Conservation (phyloP, 2,329 filamentous ascomycete genomes). For the Nigrospora oryzae region DNA sequence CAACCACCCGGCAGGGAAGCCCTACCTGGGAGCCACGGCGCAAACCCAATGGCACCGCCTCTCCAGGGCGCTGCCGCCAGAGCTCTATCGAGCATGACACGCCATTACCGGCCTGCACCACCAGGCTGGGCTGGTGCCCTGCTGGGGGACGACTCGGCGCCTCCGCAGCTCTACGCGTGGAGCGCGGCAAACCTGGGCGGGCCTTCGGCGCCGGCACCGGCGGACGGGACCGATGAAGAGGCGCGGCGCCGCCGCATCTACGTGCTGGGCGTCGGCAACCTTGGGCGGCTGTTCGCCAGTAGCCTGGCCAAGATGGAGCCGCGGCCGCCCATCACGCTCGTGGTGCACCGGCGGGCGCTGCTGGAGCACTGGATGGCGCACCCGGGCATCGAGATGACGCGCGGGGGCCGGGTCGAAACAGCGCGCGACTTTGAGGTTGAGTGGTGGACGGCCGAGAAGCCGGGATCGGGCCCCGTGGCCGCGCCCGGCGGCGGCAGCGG, state of each 20-base stretch:
- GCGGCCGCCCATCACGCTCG: constrained; percentile 67
- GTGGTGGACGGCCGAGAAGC: constrained; percentile 41
- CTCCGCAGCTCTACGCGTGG: constrained; percentile 20
- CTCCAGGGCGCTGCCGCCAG: too few relatives aligned
- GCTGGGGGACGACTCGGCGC: constrained; percentile 8
- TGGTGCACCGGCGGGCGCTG: constrained; percentile 57
- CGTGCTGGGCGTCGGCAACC: constrained; percentile 71
- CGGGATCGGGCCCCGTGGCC: constrained; percentile 23
- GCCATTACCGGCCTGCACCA: too few relatives aligned
- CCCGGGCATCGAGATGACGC: constrained; percentile 36
- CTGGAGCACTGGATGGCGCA: constrained; percentile 36
- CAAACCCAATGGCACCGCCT: too few relatives aligned
- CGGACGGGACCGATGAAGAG: background rate
- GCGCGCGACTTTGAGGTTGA: constrained; percentile 38
- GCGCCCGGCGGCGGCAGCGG: constrained; percentile 29
- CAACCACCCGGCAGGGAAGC: too few relatives aligned
- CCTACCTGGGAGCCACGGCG: too few relatives aligned
- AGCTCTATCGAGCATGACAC: too few relatives aligned
- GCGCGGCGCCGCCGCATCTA: constrained; percentile 48
- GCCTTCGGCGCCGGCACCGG: background rate
- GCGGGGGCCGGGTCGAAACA: constrained; percentile 19
- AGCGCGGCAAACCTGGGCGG: constrained; percentile 12
- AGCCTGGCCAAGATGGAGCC: constrained; percentile 51
- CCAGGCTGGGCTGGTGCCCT: background rate
- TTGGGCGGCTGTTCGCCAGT: constrained; percentile 73